Base-by-base conservation (phyloP, 1,284 basidiomycete genomes). In the Ganoderma multipileum region DNA sequence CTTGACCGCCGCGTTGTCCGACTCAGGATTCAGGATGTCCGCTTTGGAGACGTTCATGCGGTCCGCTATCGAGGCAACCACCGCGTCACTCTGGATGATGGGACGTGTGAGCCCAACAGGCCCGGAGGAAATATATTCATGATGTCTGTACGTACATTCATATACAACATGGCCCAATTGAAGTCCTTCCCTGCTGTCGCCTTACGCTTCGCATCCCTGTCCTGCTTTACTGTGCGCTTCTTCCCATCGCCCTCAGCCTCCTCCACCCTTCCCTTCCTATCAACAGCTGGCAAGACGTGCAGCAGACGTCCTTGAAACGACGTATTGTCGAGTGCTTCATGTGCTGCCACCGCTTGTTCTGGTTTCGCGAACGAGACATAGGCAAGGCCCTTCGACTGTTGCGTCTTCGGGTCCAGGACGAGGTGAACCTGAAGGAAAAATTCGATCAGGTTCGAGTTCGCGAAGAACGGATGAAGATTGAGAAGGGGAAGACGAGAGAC, bases 81-180 rank as follows among this genome's bases (percentile, higher is more conserved):
- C 81, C 1, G 81, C 81, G 59, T 82, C 81, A 72, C 92, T 93
- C 95, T 97, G 76, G 20, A 47, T 18, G 42, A 36, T 52, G 16
- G 7, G 20, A n/a, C 1, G 57, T 30, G 57, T 61, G 60, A 64
- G 44, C 33, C 68, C 68, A 23, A 65, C 60, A 38, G 65, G 14
- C 8, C 7, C 50, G n/a, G 65, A 61, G 50, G 16, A 69, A 61
- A 74, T 68, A 68, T 75, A 73, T 69, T 72, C 23, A 58, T 57
- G 64, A 55, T 67, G 66, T 30, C 57, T 63, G 66, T 69, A 91
- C 94, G 81, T 83, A 96, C 96, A 85, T 98, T 99, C 95, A 99
- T 97, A 78, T 97, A 99, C 70, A 99, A 80, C 85, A 95, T 94
- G 58, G 91, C 92, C 97, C 97, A 99, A 80, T 97, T 98, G 77